phyloP scores from a whole-genome alignment of 2,329 filamentous ascomycete genomes.

The Nothopassalora personata region DNA sequence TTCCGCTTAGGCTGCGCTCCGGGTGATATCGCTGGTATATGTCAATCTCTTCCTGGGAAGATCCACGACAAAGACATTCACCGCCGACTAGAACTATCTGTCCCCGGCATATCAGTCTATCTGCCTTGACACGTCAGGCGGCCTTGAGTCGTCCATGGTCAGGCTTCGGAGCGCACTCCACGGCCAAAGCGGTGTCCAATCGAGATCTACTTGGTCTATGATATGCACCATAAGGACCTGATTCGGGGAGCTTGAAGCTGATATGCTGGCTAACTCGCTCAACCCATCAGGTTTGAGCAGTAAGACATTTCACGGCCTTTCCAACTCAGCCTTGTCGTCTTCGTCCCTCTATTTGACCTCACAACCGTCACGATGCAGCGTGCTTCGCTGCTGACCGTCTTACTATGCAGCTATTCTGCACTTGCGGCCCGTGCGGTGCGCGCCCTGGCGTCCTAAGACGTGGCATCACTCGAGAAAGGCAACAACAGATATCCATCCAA shows the following conservation, averaged over 20 bases:
- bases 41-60: background rate
- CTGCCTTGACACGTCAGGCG: background rate
- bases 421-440: background rate
- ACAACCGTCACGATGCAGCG: background rate
- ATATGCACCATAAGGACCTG: background rate
- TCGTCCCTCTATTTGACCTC: background rate
- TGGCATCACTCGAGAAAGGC: background rate
- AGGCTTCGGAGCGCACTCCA: background rate
- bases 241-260: background rate
- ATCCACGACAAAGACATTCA: background rate
- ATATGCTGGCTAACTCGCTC: background rate
- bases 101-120: background rate
- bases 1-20: too few species aligned
- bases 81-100: background rate
- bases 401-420: background rate
- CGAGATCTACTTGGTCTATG: background rate
- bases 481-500: background rate
- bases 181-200: background rate
- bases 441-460: constrained; percentile 8
- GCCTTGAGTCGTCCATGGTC: background rate
- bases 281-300: background rate
- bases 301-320: background rate
- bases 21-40: too few species aligned
- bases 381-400: constrained; percentile 1
- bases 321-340: background rate